Conservation (phyloP, 306 rosid species). For the Phaseolus lunatus region DNA sequence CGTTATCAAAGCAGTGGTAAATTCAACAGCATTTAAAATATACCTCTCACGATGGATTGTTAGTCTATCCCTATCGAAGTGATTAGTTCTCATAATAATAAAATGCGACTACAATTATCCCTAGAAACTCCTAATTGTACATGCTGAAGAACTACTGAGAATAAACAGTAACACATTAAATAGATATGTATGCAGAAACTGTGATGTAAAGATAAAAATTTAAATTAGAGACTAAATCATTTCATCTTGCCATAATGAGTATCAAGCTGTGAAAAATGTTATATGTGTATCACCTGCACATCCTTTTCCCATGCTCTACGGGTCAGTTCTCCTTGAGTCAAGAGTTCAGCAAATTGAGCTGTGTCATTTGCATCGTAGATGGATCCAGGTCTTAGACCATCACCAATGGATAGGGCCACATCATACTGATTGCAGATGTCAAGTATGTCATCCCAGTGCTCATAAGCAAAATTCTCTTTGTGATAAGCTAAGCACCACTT, state of each 20-base stretch:
- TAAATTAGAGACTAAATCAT: slow-evolving; percentile 2
- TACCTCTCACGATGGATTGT: neutral
- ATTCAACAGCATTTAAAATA: slow-evolving; percentile 17
- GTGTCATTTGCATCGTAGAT: slow-evolving; percentile 98
- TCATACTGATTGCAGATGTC: slow-evolving; percentile 97
- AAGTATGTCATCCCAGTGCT: slow-evolving; percentile 98
- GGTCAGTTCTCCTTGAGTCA: slow-evolving; percentile 98
- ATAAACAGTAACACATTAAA: slow-evolving; percentile 13
- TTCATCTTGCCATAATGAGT: slow-evolving; percentile 6
- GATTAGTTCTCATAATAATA: neutral
- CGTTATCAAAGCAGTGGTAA: neutral
- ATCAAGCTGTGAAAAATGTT: slow-evolving; percentile 25
- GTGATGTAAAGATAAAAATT: slow-evolving; percentile 29
- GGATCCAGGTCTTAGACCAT: slow-evolving; percentile 98
- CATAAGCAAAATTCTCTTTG: slow-evolving; percentile 95
- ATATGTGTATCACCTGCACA: slow-evolving; percentile 74
- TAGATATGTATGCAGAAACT: neutral
- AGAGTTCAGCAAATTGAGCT: slow-evolving; percentile 98
- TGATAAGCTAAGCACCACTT: slow-evolving; percentile 99
- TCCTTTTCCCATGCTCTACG: slow-evolving; percentile 99
- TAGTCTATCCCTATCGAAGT: slow-evolving; percentile 15
- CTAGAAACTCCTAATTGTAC: neutral
- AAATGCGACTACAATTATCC: slow-evolving; percentile 13
- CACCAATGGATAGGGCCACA: slow-evolving; percentile 94
- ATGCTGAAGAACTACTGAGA: slow-evolving; percentile 19